phyloP scores from a whole-genome alignment of 768 basidiomycete species.

The Leccinum subtestaceum region DNA sequence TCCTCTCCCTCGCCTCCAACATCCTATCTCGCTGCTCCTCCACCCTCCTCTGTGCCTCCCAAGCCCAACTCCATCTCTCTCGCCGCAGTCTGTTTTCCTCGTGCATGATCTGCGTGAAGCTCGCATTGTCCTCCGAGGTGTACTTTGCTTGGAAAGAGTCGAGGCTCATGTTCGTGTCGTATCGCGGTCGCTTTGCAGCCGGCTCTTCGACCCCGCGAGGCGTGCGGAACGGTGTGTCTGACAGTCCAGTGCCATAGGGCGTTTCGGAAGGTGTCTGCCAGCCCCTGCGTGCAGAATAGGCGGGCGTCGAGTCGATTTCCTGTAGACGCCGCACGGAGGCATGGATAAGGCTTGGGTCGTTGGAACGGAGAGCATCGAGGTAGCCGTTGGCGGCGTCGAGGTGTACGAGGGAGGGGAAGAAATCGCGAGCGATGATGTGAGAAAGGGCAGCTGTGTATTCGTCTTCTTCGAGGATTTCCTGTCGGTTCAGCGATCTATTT shows the following conservation, averaged over 20 bases:
- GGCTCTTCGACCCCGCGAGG: constrained; percentile 41
- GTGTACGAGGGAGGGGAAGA: constrained; percentile 92
- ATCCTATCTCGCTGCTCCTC: constrained; percentile 63
- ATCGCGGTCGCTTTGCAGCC: constrained; percentile 54
- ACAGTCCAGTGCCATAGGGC: constrained; percentile 55
- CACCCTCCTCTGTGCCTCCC: constrained; percentile 84
- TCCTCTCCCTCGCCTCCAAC: constrained; percentile 63
- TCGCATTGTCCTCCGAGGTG: constrained; percentile 97
- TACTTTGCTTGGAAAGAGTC: constrained; percentile 89
- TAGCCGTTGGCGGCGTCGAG: constrained; percentile 87
- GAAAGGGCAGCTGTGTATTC: constrained; percentile 90
- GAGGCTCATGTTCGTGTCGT: constrained; percentile 61
- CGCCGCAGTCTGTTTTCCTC: constrained; percentile 82
- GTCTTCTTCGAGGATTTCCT: constrained; percentile 83
- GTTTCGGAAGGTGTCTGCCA: constrained; percentile 58
- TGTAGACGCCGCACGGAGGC: constrained; percentile 74
- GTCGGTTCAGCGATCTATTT: constrained; percentile 65
- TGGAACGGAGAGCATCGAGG: constrained; percentile 72
- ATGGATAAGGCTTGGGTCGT: constrained; percentile 74
- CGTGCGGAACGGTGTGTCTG: constrained; percentile 65
- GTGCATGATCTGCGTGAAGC: constrained; percentile 89
- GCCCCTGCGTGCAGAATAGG: constrained; percentile 26
- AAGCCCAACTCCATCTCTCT: constrained; percentile 90
- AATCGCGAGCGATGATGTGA: constrained; percentile 93
- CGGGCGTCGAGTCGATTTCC: constrained; percentile 56